Percentiles rank a stretch among this genome's conserved stretches.
Evolutionary conservation across 2,329 filamentous ascomycete genomes (phyloP).

Genomic region (Cercospora sesami): DNA sequence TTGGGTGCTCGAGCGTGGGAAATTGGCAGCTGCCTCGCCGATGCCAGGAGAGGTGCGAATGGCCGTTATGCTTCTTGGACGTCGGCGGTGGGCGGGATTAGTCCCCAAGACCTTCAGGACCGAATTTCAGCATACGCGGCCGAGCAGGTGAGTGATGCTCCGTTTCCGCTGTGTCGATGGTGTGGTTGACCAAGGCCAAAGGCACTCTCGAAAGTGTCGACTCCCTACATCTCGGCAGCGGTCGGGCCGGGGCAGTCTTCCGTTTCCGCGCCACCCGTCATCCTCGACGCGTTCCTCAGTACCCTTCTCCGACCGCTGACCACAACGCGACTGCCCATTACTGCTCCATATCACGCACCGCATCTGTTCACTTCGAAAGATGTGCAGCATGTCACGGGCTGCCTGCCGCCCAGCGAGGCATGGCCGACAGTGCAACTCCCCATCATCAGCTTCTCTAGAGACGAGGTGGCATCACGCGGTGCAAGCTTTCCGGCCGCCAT

Average conservation of each 20-base stretch:
- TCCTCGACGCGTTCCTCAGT: conserved; percentile 7
- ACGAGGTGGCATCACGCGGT: not conserved
- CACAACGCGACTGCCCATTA: conserved; percentile 19
- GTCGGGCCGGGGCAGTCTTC: not conserved
- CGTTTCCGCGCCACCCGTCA: conserved; percentile 2
- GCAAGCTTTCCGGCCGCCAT: conserved; percentile 9
- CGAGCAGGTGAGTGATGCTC: conserved; percentile 1
- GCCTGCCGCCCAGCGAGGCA: not conserved
- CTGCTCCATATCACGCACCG: conserved; percentile 23
- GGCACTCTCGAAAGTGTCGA: not conserved
- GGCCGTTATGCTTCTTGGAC: conserved; percentile 13
- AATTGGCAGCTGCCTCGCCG: conserved; percentile 2
- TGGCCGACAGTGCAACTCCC: conserved; percentile 5
- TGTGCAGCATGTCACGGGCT: conserved; percentile 13
- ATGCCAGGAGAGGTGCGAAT: not conserved
- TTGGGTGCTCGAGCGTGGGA: conserved; percentile 39
- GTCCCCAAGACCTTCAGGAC: conserved; percentile 1
- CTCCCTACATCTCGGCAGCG: not conserved
- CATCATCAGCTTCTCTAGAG: conserved; percentile 16
- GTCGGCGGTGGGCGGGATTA: conserved; percentile 7
- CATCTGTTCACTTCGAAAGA: conserved; percentile 25
- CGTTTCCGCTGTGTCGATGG: not conserved
- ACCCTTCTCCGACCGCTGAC: not conserved
- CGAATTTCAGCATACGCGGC: not conserved
- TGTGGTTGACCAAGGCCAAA: not conserved